Base-by-base conservation (phyloP, 2,329 filamentous ascomycete species). In the Tolypocladium capitatum region DNA sequence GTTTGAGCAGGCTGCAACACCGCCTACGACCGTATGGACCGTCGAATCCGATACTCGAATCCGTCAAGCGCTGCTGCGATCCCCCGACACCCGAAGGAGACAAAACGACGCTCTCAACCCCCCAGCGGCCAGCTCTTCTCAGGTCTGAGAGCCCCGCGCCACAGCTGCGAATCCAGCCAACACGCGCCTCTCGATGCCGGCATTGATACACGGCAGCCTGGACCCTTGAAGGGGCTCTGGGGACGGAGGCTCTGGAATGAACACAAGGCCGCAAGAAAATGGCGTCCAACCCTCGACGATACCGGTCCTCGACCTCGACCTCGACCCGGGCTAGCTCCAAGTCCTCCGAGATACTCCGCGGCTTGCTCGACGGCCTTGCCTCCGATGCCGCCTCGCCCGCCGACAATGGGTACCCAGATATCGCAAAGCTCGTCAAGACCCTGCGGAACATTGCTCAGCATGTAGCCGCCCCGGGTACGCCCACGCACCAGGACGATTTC, bases 401-500 rank as follows among this genome's bases (percentile, higher is more conserved):
- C 35, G 57, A 60, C 13, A 57, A 64, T 49, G 70, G 66, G 21
- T 80, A 75, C 53, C 75, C 77, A 14, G 64, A 74, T 10, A 67
- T 70, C 20, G 56, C 63, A 4, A 64, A 67, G 8, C 66, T 83
- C 33, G 63, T 75, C 52, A 74, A 78, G 54, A 70, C 72, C 46
- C 70, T 86, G 48, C 76, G 80, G 54, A 74, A 79, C 46, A 76
- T 91, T 50, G 78, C 81, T 58, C 84, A 87, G 50, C 69, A 78
- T 52, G 63, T 81, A 28, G 68, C 74, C 38, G 71, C 74, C 10
- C 58, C 68, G 35, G 63, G 72, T 16, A 69, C 72, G 3, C 68
- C 68, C 50, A 63, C 71, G 4, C 68, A 71, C 5, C 87, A 89
- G 67, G 86, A 94, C 67, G 82, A 86, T 56, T 95, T 96, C 62